Conservation (phyloP, 768 basidiomycete species). For the Termitomyces sp. region DNA sequence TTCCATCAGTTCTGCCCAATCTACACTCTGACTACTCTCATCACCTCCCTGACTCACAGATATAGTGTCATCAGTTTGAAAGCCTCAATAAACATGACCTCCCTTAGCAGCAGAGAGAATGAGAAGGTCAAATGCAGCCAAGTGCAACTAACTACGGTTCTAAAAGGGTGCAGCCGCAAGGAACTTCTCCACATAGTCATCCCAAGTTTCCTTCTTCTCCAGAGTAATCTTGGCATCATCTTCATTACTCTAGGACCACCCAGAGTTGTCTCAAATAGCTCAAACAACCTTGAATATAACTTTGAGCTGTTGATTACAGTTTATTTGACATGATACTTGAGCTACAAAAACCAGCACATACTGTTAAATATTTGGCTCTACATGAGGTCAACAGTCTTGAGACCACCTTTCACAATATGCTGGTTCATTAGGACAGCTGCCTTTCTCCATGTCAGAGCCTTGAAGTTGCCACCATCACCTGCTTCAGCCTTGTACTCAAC, state of each 20-base stretch:
- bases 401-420: neutral
- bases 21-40: no score
- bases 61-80: no score
- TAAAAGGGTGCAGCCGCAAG: neutral
- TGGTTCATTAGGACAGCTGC: neutral
- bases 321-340: neutral
- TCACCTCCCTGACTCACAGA: no score
- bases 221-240: neutral
- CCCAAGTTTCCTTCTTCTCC: neutral
- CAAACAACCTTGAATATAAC: neutral
- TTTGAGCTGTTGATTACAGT: neutral
- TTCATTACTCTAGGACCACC: neutral
- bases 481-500: slow-evolving; percentile 2
- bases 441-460: neutral
- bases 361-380: neutral
- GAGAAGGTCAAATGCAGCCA: neutral
- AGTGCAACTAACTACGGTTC: neutral
- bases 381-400: neutral
- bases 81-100: neutral
- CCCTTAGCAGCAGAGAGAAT: neutral
- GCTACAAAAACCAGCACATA: neutral
- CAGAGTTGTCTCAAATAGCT: neutral
- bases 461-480: slow-evolving; percentile 5
- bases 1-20: no score
- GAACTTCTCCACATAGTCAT: neutral